Percentiles rank a stretch among this genome's conserved stretches.
These are phyloP conservation scores for Xylogone sp. DNA, from an alignment of 2,329 filamentous ascomycete genomes.

Conservation along the genomic window DNA sequence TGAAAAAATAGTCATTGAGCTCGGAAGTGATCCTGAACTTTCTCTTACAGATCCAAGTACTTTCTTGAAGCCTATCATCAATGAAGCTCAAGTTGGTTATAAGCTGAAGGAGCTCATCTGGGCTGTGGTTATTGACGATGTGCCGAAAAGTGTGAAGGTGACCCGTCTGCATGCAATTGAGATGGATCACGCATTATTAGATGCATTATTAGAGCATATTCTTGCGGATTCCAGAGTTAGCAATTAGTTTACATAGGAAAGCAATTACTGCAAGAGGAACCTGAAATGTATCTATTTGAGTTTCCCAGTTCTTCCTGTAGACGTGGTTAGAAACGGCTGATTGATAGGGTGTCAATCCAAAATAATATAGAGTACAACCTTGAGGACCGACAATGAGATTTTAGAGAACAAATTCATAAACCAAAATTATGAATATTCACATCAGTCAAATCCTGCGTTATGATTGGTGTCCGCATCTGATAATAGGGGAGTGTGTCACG, in stretches of 20 bases:
- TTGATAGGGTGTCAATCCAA: too few relatives aligned
- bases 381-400: too few relatives aligned
- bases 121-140: constrained; percentile 13
- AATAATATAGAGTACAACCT: too few relatives aligned
- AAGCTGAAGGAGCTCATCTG: constrained; percentile 16
- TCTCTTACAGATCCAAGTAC: constrained; percentile 2
- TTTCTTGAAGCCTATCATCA: constrained; percentile 7
- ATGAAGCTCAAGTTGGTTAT: constrained; percentile 9
- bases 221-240: constrained; percentile 7
- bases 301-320: too few relatives aligned
- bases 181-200: constrained; percentile 5
- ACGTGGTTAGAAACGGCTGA: too few relatives aligned
- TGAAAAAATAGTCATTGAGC: constrained; percentile 3
- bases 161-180: constrained; percentile 15
- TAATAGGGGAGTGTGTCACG: too few relatives aligned
- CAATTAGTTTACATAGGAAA: not conserved
- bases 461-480: too few relatives aligned
- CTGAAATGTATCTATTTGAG: too few relatives aligned
- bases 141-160: constrained; percentile 15
- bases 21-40: constrained; percentile 10
- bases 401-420: too few relatives aligned
- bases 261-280: too few relatives aligned
- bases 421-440: too few relatives aligned
- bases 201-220: constrained; percentile 11
- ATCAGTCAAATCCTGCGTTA: too few relatives aligned